Evolutionary conservation across 2,329 filamentous ascomycete genomes (phyloP).

Genomic region (Alternaria viburni): DNA sequence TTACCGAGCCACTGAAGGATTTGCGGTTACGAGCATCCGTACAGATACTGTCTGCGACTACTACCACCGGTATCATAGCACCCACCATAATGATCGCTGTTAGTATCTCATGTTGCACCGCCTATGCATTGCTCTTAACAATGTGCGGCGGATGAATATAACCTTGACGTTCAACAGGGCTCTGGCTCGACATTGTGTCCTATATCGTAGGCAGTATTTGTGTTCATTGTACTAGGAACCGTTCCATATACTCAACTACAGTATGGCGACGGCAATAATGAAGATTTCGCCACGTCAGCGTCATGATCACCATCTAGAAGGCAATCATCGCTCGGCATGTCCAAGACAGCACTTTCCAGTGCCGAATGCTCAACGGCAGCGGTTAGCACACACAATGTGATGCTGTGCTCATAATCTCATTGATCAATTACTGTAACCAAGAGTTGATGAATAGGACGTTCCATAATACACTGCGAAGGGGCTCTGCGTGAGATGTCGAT

Average conservation of each 20-base stretch:
- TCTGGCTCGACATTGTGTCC: neutral
- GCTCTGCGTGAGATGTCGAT: no score
- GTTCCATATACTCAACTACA: neutral
- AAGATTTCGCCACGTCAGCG: neutral
- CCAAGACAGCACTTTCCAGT: neutral
- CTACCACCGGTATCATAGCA: neutral
- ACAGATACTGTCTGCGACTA: no score
- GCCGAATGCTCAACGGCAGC: no score
- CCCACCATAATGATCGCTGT: neutral
- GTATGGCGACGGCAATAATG: neutral
- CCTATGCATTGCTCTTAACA: neutral
- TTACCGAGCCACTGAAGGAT: neutral
- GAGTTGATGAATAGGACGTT: no score
- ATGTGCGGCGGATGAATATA: neutral
- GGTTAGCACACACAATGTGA: no score
- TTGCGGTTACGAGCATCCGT: neutral
- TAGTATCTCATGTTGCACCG: neutral
- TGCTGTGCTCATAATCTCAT: no score
- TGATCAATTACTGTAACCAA: no score
- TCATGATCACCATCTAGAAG: neutral
- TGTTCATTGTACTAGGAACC: neutral
- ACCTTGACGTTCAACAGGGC: neutral
- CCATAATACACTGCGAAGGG: no score
- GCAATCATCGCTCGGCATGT: neutral
- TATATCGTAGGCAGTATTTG: neutral